phyloP scores from a whole-genome alignment of 192 early-diverging fungal species.

The Entrophospora sp. region DNA sequence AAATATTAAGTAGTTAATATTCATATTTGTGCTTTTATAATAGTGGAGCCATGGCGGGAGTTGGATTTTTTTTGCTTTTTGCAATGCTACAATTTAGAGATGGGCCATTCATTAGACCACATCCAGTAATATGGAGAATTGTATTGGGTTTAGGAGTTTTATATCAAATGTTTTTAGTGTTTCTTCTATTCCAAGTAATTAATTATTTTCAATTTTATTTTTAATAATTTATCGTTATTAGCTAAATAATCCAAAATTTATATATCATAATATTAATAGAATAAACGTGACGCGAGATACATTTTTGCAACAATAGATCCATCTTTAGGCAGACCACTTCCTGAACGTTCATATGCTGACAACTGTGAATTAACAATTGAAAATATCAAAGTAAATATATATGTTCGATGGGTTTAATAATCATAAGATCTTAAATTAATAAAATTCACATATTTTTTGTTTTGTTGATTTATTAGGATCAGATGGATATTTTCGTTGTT shows the following conservation, averaged over 20 bases:
- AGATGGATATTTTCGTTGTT: slow-evolving; percentile 89
- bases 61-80: slow-evolving; percentile 62
- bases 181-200: slow-evolving; percentile 80
- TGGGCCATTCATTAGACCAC: slow-evolving; percentile 89
- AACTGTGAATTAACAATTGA: slow-evolving; percentile 71
- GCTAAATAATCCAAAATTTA: background rate
- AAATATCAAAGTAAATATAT: slow-evolving; percentile 58
- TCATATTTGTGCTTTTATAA: background rate
- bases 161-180: slow-evolving; percentile 85
- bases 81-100: slow-evolving; percentile 88
- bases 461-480: slow-evolving; percentile 42
- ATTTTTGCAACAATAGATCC: slow-evolving; percentile 76
- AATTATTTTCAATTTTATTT: background rate
- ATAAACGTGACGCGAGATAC: slow-evolving; percentile 75
- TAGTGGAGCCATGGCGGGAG: slow-evolving; percentile 39
- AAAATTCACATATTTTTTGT: too few relatives aligned
- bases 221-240: background rate
- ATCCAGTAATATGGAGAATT: slow-evolving; percentile 87
- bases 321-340: slow-evolving; percentile 66
- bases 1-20: too few relatives aligned
- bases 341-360: slow-evolving; percentile 89
- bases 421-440: background rate
- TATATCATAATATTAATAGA: slow-evolving; percentile 38
- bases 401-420: background rate
- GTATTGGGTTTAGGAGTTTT: slow-evolving; percentile 77